These are phyloP conservation scores for Candida ipomoeae DNA, from an alignment of 805 yeast species.

Conservation along the genomic window DNA sequence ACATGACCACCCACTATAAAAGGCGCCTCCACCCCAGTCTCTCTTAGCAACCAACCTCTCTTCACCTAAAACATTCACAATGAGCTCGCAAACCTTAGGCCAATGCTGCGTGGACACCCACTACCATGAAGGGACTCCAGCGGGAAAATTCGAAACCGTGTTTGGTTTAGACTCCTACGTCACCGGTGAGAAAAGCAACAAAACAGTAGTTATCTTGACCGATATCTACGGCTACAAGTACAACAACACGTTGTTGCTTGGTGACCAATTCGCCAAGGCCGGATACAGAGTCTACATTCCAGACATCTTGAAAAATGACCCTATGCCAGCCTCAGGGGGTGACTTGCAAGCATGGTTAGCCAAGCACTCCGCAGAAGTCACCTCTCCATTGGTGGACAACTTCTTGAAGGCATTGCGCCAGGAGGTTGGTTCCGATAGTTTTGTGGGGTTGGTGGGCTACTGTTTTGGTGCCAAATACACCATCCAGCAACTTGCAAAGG, in stretches of 20 bases:
- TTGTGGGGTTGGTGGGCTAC: slow-evolving; percentile 63
- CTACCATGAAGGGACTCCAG: slow-evolving; percentile 49
- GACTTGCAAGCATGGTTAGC: slow-evolving; percentile 46
- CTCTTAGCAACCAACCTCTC: not conserved
- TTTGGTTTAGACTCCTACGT: slow-evolving; percentile 39
- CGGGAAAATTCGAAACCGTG: slow-evolving; percentile 40
- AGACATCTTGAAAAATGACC: slow-evolving; percentile 62
- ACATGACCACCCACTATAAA: not conserved
- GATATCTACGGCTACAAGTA: slow-evolving; percentile 65
- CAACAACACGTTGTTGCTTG: slow-evolving; percentile 57
- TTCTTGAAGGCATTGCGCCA: slow-evolving; percentile 44
- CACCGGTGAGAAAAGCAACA: slow-evolving; percentile 28
- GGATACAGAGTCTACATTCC: slow-evolving; percentile 72
- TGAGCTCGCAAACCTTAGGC: slow-evolving; percentile 52
- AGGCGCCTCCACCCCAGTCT: not conserved
- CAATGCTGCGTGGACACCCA: slow-evolving; percentile 41
- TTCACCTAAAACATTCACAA: slow-evolving; percentile 9
- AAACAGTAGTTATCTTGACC: slow-evolving; percentile 58
- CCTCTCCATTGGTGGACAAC: slow-evolving; percentile 44
- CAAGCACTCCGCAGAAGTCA: slow-evolving; percentile 48
- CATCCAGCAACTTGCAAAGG: slow-evolving; percentile 45
- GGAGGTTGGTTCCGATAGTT: slow-evolving; percentile 39
- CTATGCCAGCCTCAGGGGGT: slow-evolving; percentile 12
- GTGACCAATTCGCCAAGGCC: slow-evolving; percentile 57
- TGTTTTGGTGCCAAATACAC: slow-evolving; percentile 82